Evolutionary conservation across 345 rosid species (phyloP).

Genomic region (Camelina laxa): DNA sequence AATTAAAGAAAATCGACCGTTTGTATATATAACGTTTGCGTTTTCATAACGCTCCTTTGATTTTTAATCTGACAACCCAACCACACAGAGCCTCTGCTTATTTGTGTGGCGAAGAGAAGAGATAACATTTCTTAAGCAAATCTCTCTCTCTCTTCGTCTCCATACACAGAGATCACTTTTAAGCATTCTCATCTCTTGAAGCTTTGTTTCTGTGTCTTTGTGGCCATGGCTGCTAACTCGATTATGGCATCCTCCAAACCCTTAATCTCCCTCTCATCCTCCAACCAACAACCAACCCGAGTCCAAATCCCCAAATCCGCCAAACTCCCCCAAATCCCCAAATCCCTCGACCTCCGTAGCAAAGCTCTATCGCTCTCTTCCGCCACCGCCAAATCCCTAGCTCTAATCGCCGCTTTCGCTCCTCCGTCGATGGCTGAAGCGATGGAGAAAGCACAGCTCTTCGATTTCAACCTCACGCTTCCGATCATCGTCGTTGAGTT

Average conservation of each 20-base stretch:
- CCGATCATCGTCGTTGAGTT: conserved; percentile 88
- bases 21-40: background rate
- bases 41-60: background rate
- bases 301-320: conserved; percentile 45
- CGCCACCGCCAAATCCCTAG: conserved; percentile 62
- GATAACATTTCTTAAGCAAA: conserved; percentile 48
- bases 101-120: conserved; percentile 72
- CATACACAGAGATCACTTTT: conserved; percentile 31
- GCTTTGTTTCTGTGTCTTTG: conserved; percentile 5
- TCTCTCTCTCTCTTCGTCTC: conserved; percentile 25
- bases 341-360: conserved; percentile 44
- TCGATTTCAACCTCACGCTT: conserved; percentile 91
- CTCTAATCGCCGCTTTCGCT: conserved; percentile 63
- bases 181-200: conserved; percentile 25
- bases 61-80: background rate
- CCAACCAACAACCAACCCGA: conserved; percentile 48
- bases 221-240: conserved; percentile 78
- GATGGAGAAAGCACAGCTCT: conserved; percentile 84
- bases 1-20: background rate
- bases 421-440: conserved; percentile 84
- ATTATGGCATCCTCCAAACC: conserved; percentile 78
- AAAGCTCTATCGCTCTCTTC: conserved; percentile 47
- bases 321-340: conserved; percentile 46
- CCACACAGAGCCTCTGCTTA: conserved; percentile 42
- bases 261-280: conserved; percentile 45